Percentiles rank a stretch among this genome's conserved stretches.
Conservation (phyloP, 2,329 filamentous ascomycete species). For the Aspergillus sp. region DNA sequence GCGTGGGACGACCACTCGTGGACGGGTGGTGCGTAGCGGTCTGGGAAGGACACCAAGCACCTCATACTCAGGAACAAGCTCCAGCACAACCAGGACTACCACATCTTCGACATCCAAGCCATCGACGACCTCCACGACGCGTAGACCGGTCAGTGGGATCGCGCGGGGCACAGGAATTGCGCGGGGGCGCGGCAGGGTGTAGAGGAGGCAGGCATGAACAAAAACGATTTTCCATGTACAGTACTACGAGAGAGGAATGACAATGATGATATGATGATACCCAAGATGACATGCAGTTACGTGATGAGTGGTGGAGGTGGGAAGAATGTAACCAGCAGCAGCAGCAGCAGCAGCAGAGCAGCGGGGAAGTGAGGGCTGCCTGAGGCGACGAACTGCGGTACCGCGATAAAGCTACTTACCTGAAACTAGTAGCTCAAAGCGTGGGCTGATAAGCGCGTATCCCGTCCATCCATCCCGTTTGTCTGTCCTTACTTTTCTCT, state of each 20-base stretch:
- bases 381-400: constrained; percentile 10
- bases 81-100: constrained; percentile 31
- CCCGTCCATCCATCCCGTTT: background rate
- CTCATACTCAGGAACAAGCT: constrained; percentile 28
- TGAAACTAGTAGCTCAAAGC: too few species aligned
- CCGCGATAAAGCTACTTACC: background rate
- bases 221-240: constrained; percentile 18
- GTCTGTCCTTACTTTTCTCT: background rate
- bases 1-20: constrained; percentile 37
- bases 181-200: constrained; percentile 38
- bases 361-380: background rate
- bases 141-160: constrained; percentile 44
- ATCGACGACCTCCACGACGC: constrained; percentile 35
- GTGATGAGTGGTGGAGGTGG: background rate
- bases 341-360: background rate
- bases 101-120: constrained; percentile 30
- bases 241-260: constrained; percentile 16
- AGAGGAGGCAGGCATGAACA: constrained; percentile 11
- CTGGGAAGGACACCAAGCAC: constrained; percentile 41
- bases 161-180: constrained; percentile 39
- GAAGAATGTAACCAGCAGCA: background rate
- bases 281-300: background rate
- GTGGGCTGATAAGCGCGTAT: constrained; percentile 3
- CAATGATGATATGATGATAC: constrained; percentile 20
- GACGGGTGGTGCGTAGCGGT: constrained; percentile 37